phyloP scores from a whole-genome alignment of 345 rosid genomes.

The Citropsis articulata region DNA sequence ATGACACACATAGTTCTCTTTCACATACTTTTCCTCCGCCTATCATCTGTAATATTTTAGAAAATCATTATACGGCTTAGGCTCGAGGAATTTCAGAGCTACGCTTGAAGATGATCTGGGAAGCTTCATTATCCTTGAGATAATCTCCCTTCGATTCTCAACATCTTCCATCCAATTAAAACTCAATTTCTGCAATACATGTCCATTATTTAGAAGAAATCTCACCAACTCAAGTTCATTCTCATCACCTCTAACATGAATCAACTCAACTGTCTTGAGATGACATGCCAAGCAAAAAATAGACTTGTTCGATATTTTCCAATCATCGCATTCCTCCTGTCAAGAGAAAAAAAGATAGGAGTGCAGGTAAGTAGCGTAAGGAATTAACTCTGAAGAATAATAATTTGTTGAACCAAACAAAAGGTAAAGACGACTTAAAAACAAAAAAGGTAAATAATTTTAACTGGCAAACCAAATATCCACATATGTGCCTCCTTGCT shows the following conservation, averaged over 20 bases:
- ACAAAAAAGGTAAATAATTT: background rate
- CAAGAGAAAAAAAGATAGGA: background rate
- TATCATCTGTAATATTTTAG: too few species aligned
- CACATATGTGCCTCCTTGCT: too few species aligned
- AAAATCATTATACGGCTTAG: background rate
- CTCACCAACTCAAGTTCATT: conserved; percentile 2
- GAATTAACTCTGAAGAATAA: background rate
- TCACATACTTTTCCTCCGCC: background rate
- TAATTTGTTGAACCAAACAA: background rate
- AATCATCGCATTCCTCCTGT: background rate
- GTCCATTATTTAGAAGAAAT: background rate
- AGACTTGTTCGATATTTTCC: background rate
- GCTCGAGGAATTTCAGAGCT: background rate
- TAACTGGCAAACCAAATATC: background rate
- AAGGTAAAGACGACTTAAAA: too few species aligned
- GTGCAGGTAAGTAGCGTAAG: background rate
- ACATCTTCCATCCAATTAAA: background rate
- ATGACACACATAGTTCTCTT: too few species aligned
- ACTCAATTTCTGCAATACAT: background rate
- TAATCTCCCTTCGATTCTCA: background rate
- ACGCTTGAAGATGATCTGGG: background rate
- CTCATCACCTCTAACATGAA: background rate
- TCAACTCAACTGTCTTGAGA: background rate
- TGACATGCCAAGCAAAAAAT: background rate
- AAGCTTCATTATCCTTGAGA: background rate